phyloP scores from a whole-genome alignment of 2,329 filamentous ascomycete species.

The Colletotrichum theobromicola region DNA sequence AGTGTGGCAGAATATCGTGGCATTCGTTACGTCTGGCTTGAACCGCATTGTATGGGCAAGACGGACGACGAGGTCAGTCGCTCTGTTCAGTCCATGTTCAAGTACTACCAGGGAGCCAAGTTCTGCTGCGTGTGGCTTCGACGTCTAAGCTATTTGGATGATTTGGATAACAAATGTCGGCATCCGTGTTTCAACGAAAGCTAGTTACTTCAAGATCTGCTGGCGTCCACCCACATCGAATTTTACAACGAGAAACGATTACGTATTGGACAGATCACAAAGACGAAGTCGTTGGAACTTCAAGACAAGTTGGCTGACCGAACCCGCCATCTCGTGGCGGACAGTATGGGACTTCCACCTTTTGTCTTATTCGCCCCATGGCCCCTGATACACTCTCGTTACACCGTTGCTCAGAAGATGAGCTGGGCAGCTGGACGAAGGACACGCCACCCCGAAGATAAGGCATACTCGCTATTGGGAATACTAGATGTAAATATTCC shows the following conservation, averaged over 20 bases:
- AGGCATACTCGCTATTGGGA: not conserved
- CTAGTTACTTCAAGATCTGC: not conserved
- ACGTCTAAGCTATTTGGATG: not conserved
- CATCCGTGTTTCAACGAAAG: not conserved
- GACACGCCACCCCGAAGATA: not conserved
- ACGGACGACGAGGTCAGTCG: not conserved
- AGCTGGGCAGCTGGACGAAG: not conserved
- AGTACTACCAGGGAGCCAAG: not conserved
- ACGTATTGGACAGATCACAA: not conserved
- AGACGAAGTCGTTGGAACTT: not conserved
- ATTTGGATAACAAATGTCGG: not conserved
- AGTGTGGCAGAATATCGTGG: not conserved
- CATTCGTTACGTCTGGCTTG: accelerated
- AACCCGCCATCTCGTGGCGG: not conserved
- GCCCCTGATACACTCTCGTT: not conserved
- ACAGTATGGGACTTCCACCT: not conserved
- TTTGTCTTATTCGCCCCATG: not conserved
- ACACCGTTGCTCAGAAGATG: not conserved
- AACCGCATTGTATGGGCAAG: not conserved
- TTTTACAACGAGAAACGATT: accelerated
- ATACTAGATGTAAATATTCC: not conserved
- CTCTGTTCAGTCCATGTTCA: not conserved
- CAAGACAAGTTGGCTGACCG: not conserved
- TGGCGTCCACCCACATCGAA: not conserved
- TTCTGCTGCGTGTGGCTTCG: not conserved